Conservation (phyloP, 768 basidiomycete genomes). For the Cyclocybe aegerita region DNA sequence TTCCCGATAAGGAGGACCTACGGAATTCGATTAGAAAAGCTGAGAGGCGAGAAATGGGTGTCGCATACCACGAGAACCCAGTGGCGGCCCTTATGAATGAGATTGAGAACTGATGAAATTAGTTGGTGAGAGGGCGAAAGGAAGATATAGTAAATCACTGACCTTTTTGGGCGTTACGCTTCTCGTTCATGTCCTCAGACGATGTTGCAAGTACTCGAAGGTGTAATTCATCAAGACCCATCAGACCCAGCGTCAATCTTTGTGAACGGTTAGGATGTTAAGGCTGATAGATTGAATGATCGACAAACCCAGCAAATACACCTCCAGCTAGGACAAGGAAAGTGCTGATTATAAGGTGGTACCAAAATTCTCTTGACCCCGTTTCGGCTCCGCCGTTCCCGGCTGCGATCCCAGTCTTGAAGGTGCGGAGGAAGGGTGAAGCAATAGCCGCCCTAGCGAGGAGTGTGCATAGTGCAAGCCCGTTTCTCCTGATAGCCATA, state of each 20-base stretch:
- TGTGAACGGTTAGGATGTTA: neutral
- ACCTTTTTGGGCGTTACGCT: slow-evolving; percentile 72
- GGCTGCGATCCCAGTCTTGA: neutral
- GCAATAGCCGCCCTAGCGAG: slow-evolving; percentile 13
- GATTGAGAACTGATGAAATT: slow-evolving; percentile 12
- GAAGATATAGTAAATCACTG: neutral
- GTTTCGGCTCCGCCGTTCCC: slow-evolving; percentile 10
- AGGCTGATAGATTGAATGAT: neutral
- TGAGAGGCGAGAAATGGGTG: neutral
- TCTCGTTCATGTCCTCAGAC: slow-evolving; percentile 70
- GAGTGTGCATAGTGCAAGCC: slow-evolving; percentile 12
- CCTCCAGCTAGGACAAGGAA: slow-evolving; percentile 81
- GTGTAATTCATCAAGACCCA: slow-evolving; percentile 95
- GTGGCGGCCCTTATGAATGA: slow-evolving; percentile 71
- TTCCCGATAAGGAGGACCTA: slow-evolving; percentile 86
- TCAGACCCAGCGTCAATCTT: slow-evolving; percentile 86
- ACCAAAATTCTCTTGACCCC: slow-evolving; percentile 62
- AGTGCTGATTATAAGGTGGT: slow-evolving; percentile 65
- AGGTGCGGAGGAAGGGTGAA: slow-evolving; percentile 9
- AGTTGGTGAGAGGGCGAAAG: neutral
- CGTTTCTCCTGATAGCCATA: slow-evolving; percentile 12
- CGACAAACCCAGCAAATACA: slow-evolving; percentile 83
- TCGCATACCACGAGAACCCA: slow-evolving; percentile 90
- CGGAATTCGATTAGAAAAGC: neutral
- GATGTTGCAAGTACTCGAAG: slow-evolving; percentile 82